Percentiles rank a stretch among this genome's conserved stretches.
Evolutionary conservation across 2,329 filamentous ascomycete species (phyloP).

Genomic region (Pseudogymnoascus sp.): DNA sequence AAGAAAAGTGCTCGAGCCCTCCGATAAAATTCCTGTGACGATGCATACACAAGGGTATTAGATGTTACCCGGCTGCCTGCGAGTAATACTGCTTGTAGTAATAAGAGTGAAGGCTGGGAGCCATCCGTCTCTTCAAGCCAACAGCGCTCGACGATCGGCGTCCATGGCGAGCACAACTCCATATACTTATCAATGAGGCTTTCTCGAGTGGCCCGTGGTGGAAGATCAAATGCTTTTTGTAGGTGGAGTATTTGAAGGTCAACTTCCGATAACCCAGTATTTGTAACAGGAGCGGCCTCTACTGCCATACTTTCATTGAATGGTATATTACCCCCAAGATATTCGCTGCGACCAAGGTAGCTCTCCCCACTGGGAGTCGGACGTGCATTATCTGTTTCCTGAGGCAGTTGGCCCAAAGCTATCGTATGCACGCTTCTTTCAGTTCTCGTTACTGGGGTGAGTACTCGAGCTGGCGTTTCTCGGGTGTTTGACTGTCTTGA

Average conservation of each 20-base stretch:
- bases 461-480: conserved; percentile 5
- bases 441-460: neutral
- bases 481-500: neutral
- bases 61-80: conserved; percentile 34
- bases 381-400: neutral
- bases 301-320: conserved; percentile 5
- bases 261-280: neutral
- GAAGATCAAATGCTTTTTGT: conserved; percentile 9
- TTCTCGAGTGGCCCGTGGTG: conserved; percentile 13
- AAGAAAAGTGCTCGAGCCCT: conserved; percentile 28
- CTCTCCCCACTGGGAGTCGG: neutral
- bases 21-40: conserved; percentile 28
- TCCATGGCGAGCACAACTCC: conserved; percentile 17
- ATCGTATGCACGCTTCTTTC: conserved; percentile 4
- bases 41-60: conserved; percentile 19
- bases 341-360: conserved; percentile 5
- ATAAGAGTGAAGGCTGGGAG: conserved; percentile 24
- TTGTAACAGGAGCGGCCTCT: neutral
- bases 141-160: conserved; percentile 20
- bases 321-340: conserved; percentile 7
- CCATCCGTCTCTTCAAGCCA: conserved; percentile 24
- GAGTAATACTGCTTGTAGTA: conserved; percentile 33
- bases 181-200: conserved; percentile 17
- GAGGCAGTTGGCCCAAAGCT: neutral
- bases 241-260: conserved; percentile 7